These are phyloP conservation scores for Epichloe hybrida DNA, from an alignment of 2,329 filamentous ascomycete genomes.

Conservation along the genomic window DNA sequence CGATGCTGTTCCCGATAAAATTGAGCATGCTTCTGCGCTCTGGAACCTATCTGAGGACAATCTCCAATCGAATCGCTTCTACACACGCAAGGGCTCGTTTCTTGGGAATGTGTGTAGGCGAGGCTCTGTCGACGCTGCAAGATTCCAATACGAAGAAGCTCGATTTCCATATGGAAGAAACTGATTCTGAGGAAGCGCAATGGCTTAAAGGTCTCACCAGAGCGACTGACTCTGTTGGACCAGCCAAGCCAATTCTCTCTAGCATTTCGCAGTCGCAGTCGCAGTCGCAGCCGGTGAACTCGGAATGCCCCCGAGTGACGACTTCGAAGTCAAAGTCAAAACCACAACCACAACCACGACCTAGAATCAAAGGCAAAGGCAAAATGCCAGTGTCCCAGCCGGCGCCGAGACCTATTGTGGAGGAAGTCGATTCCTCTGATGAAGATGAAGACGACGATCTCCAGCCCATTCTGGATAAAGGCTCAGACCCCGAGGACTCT, in stretches of 20 bases:
- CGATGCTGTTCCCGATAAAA: slow-evolving; percentile 50
- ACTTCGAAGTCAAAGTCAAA: not conserved
- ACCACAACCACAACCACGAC: not conserved
- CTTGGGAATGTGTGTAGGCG: slow-evolving; percentile 78
- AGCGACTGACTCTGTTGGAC: slow-evolving; percentile 49
- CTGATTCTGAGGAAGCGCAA: slow-evolving; percentile 54
- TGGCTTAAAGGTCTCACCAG: slow-evolving; percentile 59
- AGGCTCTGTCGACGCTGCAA: slow-evolving; percentile 49
- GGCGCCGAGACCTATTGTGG: slow-evolving; percentile 37
- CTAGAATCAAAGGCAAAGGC: slow-evolving; percentile 4
- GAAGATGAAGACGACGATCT: slow-evolving; percentile 39
- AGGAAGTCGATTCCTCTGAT: slow-evolving; percentile 50
- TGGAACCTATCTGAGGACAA: slow-evolving; percentile 56
- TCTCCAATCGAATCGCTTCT: slow-evolving; percentile 74
- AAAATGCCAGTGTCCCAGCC: slow-evolving; percentile 16
- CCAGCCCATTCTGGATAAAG: slow-evolving; percentile 55
- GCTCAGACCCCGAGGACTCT: slow-evolving; percentile 79
- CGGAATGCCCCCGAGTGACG: not conserved
- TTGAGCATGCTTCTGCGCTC: slow-evolving; percentile 59
- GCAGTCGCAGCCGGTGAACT: not conserved
- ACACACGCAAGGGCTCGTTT: slow-evolving; percentile 65
- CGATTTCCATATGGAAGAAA: slow-evolving; percentile 74
- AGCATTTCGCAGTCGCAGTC: not conserved
- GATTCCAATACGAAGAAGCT: slow-evolving; percentile 60
- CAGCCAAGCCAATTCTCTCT: slow-evolving; percentile 34